A percentile compares a stretch with the other conserved stretches of the same genome.
phyloP scores from a whole-genome alignment of 148 eudicot genomes.

The Rhododendron vialii region DNA sequence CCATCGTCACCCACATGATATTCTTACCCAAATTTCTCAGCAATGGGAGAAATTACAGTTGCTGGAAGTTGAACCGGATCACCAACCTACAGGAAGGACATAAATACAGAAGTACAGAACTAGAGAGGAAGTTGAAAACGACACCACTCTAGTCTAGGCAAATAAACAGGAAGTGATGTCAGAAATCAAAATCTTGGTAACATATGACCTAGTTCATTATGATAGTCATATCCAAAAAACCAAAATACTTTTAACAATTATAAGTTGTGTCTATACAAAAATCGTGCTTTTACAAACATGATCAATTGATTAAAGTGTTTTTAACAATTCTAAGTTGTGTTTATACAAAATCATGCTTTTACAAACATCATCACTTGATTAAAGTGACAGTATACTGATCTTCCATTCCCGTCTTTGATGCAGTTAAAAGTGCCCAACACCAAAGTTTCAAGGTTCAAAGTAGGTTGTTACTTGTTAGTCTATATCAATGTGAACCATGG shows the following conservation, averaged over 20 bases:
- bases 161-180: neutral
- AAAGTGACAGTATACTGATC: neutral
- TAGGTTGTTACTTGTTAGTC: neutral
- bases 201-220: neutral
- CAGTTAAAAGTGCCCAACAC: neutral
- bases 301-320: neutral
- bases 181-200: neutral
- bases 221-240: neutral
- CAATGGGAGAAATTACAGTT: slow-evolving; percentile 82
- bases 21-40: slow-evolving; percentile 69
- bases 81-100: slow-evolving; percentile 52
- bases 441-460: neutral
- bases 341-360: neutral
- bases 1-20: neutral
- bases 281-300: neutral
- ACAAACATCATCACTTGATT: neutral
- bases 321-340: neutral
- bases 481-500: neutral
- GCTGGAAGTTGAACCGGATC: slow-evolving; percentile 99
- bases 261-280: neutral
- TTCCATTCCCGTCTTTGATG: neutral
- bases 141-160: neutral
- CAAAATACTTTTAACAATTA: neutral
- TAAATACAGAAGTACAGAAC: neutral
- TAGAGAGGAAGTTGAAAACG: neutral